Percentiles rank a stretch among this genome's conserved stretches.
Evolutionary conservation across 2,329 filamentous ascomycete species (phyloP).

Genomic region (Talaromyces islandicus): DNA sequence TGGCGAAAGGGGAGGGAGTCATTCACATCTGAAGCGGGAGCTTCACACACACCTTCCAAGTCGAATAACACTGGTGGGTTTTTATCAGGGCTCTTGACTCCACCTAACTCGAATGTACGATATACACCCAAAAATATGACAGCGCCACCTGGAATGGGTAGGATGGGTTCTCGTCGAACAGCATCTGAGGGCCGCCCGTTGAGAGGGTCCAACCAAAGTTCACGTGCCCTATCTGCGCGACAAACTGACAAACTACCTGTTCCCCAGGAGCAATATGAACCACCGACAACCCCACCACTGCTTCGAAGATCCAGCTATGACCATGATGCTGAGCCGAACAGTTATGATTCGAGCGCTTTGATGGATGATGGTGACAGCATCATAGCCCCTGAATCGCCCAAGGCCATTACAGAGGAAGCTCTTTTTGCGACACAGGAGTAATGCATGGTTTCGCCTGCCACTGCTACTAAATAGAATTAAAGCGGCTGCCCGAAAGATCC

Average conservation of each 20-base stretch:
- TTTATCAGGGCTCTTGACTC: conserved; percentile 77
- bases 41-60: conserved; percentile 56
- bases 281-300: conserved; percentile 48
- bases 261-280: conserved; percentile 19
- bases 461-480: neutral
- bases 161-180: conserved; percentile 19
- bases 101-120: conserved; percentile 70
- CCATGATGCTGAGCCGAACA: conserved; percentile 50
- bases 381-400: conserved; percentile 35
- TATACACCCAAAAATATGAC: conserved; percentile 49
- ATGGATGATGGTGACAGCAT: conserved; percentile 41
- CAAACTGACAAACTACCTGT: conserved; percentile 20
- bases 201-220: conserved; percentile 22
- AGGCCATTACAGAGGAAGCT: conserved; percentile 17
- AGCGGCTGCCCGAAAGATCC: neutral
- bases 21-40: conserved; percentile 21
- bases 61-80: conserved; percentile 54
- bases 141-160: conserved; percentile 18
- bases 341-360: conserved; percentile 42
- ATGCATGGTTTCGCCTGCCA: neutral
- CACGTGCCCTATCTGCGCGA: conserved; percentile 25
- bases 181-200: conserved; percentile 30
- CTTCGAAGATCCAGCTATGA: conserved; percentile 54
- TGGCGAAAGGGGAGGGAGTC: conserved; percentile 71
- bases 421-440: conserved; percentile 5